A percentile compares a stretch with the other conserved stretches of the same genome.
Conservation (phyloP, 164 flowering plant genomes). For the Aristolochia contorta region DNA sequence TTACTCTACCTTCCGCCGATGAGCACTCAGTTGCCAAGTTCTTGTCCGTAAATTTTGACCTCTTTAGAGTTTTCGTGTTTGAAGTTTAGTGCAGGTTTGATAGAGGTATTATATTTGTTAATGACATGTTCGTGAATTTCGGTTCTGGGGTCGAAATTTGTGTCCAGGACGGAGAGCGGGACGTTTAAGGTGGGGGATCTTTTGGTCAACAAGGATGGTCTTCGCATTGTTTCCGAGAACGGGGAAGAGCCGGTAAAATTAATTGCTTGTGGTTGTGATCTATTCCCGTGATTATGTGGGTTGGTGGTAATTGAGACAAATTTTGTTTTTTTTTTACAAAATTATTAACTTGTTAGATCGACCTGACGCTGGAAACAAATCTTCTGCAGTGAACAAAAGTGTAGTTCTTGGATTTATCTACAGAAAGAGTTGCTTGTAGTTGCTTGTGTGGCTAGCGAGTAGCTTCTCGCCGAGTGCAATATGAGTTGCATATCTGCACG, state of each 20-base stretch:
- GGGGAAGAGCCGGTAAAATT: slow-evolving; percentile 45
- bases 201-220: slow-evolving; percentile 77
- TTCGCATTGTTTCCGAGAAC: slow-evolving; percentile 59
- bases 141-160: not conserved
- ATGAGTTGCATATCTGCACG: no score
- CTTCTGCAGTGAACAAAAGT: no score
- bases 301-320: no score
- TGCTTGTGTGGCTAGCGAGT: no score
- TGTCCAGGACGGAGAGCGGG: slow-evolving; percentile 66
- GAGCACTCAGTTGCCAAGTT: slow-evolving; percentile 40
- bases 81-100: not conserved
- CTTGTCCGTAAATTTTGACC: slow-evolving; percentile 32
- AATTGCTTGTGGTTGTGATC: not conserved
- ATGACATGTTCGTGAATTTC: no score
- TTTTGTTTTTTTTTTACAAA: no score
- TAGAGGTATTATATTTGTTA: no score
- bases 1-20: slow-evolving; percentile 14
- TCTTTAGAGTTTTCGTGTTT: not conserved
- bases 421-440: no score
- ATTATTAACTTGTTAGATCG: no score
- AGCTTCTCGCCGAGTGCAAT: no score
- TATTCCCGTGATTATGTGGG: not conserved
- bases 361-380: no score
- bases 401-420: no score
- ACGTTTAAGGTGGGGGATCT: slow-evolving; percentile 92